Evolutionary conservation across 164 flowering plant genomes (phyloP), one percentile per base, ranked within the genome.

Genomic region (Vitis labrusca): DNA sequence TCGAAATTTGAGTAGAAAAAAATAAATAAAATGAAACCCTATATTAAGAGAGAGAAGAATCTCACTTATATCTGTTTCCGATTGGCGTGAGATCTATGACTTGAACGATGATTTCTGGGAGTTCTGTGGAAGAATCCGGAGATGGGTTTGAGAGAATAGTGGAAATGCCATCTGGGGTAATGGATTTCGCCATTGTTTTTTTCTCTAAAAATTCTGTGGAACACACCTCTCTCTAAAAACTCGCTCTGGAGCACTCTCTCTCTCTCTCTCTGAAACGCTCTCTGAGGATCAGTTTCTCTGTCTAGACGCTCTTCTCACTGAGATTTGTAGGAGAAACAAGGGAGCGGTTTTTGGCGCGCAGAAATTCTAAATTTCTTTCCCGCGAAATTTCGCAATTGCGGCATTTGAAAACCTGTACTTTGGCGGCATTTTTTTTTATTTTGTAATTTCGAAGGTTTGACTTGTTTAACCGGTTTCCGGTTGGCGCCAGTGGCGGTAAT

Each of bases 51-150:
- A 32, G 44, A 37, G 14, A 27, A 71, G 65, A 59, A 59, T 70
- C 82, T 73, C 29, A 93, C 98, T 74, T 90, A 82, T 76, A 91
- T 70, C 91, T 79, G 73, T 75, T 91, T n/a, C 99, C 97, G 16
- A 83, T 80, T 15, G 84, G 74, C 81, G 84, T 86, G 59, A 95
- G 92, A 80, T 93, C 96, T 56, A 91, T 64, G 30, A 91, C 89
- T 73, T 93, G 99, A 50, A 95, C 84, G 30, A 93, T 76, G 30
- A 93, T 68, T 27, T 87, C 91, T 0, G 97, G 89, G 17, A 82
- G 47, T 27, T 77, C 84, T 7, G 84, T 58, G 7, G 84, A 76
- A 1, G 95, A 79, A 70, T 90, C 93, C 0, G 92, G 93, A 14
- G 90, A 83, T 19, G 97, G 95, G 84, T 87, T 88, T 8, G 88